Percentiles rank a stretch among this genome's conserved stretches.
Conservation (phyloP, 371 early-diverging fungal genomes). For the Amoeboaphelidium occidentale region DNA sequence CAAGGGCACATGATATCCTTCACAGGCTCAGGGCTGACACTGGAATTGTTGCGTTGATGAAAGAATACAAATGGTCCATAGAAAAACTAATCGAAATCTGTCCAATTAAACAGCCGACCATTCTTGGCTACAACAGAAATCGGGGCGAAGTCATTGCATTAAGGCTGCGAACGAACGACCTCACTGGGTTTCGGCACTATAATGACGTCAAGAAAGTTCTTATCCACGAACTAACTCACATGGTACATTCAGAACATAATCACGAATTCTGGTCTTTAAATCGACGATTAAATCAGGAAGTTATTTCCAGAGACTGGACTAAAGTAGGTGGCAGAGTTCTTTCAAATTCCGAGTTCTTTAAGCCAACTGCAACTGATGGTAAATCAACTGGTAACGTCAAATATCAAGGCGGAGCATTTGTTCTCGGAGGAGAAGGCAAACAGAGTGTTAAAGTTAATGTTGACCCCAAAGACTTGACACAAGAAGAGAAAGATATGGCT, state of each 20-base stretch:
- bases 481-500: no score
- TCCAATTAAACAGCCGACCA: conserved; percentile 33
- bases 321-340: no score
- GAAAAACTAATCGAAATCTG: conserved; percentile 50
- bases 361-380: no score
- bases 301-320: no score
- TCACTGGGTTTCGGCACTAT: conserved; percentile 66
- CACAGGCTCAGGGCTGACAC: conserved; percentile 29
- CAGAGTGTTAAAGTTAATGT: no score
- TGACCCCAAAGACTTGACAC: no score
- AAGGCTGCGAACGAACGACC: conserved; percentile 56
- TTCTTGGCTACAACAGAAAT: conserved; percentile 37
- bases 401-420: no score
- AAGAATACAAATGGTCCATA: conserved; percentile 41
- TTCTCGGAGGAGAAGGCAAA: no score
- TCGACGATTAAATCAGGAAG: no score
- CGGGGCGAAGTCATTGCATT: conserved; percentile 53
- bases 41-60: conserved; percentile 43
- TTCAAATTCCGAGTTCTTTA: no score
- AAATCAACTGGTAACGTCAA: no score
- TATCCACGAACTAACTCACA: conserved; percentile 71
- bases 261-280: background rate
- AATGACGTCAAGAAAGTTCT: conserved; percentile 40
- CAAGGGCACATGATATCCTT: conserved; percentile 29
- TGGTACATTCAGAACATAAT: conserved; percentile 10